Base-by-base conservation (phyloP, 2,329 filamentous ascomycete species). In the Paecilomyces sp. region DNA sequence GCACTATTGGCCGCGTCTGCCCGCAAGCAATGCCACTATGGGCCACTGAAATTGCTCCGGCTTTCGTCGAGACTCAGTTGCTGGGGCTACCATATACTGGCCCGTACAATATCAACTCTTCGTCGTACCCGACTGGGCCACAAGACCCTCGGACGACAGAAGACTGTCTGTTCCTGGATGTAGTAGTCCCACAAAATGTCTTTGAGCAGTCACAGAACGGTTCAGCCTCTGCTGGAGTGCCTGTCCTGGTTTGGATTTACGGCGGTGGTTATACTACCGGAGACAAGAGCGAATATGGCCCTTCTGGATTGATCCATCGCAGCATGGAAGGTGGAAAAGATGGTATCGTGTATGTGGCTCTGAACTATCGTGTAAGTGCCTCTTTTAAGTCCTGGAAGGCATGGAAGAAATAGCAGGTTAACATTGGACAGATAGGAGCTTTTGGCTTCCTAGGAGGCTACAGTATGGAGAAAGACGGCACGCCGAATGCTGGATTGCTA, bases 261-360 rank as follows among this genome's bases (percentile, higher is more conserved):
- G 77, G 77, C 30, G 77, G 77, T 22, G 75, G 75, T 5, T 79
- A 77, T 60, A 73, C 70, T 1, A 60, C 54, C 11, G 77, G 70
- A 18, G 67, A 62, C 53, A 79, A 75, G 66, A 62, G 58, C 28
- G 63, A 61, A 3, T 15, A 15, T 47, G 72, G 70, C 58, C 72
- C 76, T 22, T 68, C 70, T 36, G 71, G 74, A 15, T 60, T 76
- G 22, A 68, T 77, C 41, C 64, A 67, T 22, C 73, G 76, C 3
- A 78, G 74, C 55, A 72, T 77, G 53, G 72, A 72, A 47, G 68
- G 68, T 53, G 63, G 66, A 1, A 53, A 30, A 24, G 28, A 53
- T 11, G 51, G 51, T 24, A 53, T 53, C 12, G 51, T 53, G 13
- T 53, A 53, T 30, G 51, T 53, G 13, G 51, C 51, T 30, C 28